These are phyloP conservation scores for Sanghuangporus baumii DNA, from an alignment of 1,284 basidiomycete genomes.

Conservation along the genomic window DNA sequence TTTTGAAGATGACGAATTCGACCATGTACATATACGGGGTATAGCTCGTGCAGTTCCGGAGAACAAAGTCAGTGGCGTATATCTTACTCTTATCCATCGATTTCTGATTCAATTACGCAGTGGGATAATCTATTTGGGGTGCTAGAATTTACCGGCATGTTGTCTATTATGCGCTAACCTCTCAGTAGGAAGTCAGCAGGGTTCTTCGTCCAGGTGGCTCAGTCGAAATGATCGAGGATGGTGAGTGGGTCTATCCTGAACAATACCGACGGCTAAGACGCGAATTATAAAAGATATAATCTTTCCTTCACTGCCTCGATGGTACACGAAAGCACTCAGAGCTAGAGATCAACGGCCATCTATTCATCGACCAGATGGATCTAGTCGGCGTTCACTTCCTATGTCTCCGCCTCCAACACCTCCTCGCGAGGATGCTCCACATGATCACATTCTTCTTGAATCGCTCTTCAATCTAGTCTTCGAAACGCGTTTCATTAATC, in stretches of 20 bases:
- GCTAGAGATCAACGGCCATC: conserved; percentile 39
- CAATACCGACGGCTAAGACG: conserved; percentile 13
- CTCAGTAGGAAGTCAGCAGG: conserved; percentile 59
- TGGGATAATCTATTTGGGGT: conserved; percentile 69
- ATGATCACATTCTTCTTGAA: conserved; percentile 60
- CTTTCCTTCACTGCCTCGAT: conserved; percentile 57
- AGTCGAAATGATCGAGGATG: conserved; percentile 68
- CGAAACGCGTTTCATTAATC: conserved; percentile 61
- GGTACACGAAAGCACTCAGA: conserved; percentile 60
- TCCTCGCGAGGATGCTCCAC: conserved; percentile 30
- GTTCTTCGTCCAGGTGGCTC: conserved; percentile 61
- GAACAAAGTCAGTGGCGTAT: conserved; percentile 47
- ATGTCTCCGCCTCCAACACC: conserved; percentile 27
- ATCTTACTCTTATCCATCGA: conserved; percentile 3
- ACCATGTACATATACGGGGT: conserved; percentile 63
- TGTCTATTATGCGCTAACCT: not conserved
- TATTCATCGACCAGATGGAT: conserved; percentile 42
- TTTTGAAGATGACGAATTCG: conserved; percentile 74
- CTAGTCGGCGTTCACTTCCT: conserved; percentile 31
- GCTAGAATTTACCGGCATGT: not conserved
- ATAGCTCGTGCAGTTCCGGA: conserved; percentile 67
- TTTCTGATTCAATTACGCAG: conserved; percentile 29
- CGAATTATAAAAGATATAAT: conserved; percentile 41
- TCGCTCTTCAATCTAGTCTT: conserved; percentile 59
- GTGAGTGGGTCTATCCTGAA: conserved; percentile 27